These are phyloP conservation scores for Endocarpon pusillum DNA, from an alignment of 495 filamentous ascomycete species.

Conservation along the genomic window DNA sequence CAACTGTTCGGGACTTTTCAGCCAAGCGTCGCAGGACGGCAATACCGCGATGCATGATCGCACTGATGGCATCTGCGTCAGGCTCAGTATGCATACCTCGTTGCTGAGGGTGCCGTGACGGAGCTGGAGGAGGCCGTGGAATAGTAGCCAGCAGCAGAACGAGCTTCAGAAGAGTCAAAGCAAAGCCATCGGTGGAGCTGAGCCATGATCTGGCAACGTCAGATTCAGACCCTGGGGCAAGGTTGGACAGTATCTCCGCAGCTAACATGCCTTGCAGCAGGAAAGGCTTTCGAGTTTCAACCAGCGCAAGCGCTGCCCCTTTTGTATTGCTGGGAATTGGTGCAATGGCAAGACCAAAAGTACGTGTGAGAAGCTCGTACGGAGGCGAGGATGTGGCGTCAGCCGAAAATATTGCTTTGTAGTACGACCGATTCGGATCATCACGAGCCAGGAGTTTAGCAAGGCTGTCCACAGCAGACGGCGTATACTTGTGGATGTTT, in stretches of 20 bases:
- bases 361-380: constrained; percentile 69
- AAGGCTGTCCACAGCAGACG: constrained; percentile 71
- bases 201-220: constrained; percentile 69
- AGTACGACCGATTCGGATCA: constrained; percentile 77
- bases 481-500: constrained; percentile 68
- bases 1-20: too few species aligned
- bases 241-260: constrained; percentile 68
- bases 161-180: constrained; percentile 56
- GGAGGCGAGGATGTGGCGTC: constrained; percentile 44
- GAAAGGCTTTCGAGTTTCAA: constrained; percentile 68
- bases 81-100: constrained; percentile 22
- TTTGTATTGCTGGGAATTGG: constrained; percentile 51
- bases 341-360: constrained; percentile 77
- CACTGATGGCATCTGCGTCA: constrained; percentile 29
- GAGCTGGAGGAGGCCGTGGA: constrained; percentile 22
- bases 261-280: constrained; percentile 84
- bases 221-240: constrained; percentile 54
- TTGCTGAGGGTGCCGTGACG: constrained; percentile 17
- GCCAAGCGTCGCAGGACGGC: constrained; percentile 49
- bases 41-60: constrained; percentile 53
- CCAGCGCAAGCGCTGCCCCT: constrained; percentile 32
- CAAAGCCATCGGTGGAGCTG: constrained; percentile 69
- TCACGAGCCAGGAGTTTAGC: constrained; percentile 87
- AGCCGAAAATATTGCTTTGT: constrained; percentile 58
- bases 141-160: constrained; percentile 52